These are phyloP conservation scores for Plectranthus barbatus DNA, from an alignment of 257 asterid species.

Conservation along the genomic window DNA sequence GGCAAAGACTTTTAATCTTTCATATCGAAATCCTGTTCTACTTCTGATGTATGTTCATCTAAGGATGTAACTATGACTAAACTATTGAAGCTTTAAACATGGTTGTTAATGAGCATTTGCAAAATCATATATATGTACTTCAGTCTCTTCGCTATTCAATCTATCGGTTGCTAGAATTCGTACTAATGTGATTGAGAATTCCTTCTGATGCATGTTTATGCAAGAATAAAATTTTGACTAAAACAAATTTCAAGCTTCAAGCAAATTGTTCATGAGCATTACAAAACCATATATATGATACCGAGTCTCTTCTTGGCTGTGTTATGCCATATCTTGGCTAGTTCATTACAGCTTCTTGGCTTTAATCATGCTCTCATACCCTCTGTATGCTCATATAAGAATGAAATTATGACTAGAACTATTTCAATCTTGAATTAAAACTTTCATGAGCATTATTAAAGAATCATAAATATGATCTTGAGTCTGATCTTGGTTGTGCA, in stretches of 20 bases:
- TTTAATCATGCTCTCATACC: background rate
- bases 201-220: no score
- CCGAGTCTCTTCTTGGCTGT: background rate
- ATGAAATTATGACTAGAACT: background rate
- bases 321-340: background rate
- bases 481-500: background rate
- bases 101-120: background rate
- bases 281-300: background rate
- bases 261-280: background rate
- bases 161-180: no score
- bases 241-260: background rate
- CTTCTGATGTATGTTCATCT: no score
- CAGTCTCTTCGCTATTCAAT: no score
- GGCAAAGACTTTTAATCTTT: background rate
- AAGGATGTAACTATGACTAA: no score
- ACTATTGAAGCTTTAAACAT: background rate
- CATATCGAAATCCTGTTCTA: no score
- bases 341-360: background rate
- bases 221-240: no score
- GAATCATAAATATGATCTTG: background rate
- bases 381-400: no score
- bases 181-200: no score
- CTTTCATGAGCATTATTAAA: background rate
- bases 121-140: no score
- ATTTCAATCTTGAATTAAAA: background rate